Evolutionary conservation across 2,329 filamentous ascomycete genomes (phyloP), one percentile per base, ranked within the genome.

Genomic region (Epichloe typhina): DNA sequence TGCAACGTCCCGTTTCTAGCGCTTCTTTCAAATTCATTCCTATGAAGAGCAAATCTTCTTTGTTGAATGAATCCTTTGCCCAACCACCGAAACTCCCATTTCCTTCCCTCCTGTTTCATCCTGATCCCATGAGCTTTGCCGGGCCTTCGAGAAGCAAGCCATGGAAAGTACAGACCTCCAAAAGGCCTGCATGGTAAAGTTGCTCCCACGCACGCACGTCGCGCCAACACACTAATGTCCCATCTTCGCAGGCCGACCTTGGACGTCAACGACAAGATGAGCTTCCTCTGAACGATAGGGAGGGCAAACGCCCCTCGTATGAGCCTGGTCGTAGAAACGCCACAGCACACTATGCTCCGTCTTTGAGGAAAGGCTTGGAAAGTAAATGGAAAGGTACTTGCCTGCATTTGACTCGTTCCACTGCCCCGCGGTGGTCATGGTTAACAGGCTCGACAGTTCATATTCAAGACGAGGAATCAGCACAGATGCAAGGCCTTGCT

Each of bases 381-480:
- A 54, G 19, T 19, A 51, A 49, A 51, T 61, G 59, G 59, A 51
- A 39, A n/a, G 53, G 59, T 60, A 54, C 37, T 46, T 23, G 8
- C 37, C 6, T 36, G 4, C 13, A n/a, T 7, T 36, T 12, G 11
- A 5, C 17, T 26, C 6, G 7, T 19, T 44, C 6, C 6, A 8
- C 9, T 4, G 3, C 23, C 33, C 11, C 5, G 19, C 12, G 13
- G 21, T 11, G 5, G 11, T 2, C 2, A 21, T 35, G 15, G 13
- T 47, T 55, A 21, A 56, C 42, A 3, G 13, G 19, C 3, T 33
- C 13, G 3, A 23, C 38, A 61, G 59, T 52, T 3, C 26, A 50
- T 15, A 55, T 61, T 12, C 21, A 52, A 3, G 59, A 61, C 19
- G 56, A 57, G 19, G 59, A 61, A 23, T 53, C 59, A 2, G 49